Base-by-base conservation (phyloP, 148 eudicot genomes). In the Selenicereus undatus region DNA sequence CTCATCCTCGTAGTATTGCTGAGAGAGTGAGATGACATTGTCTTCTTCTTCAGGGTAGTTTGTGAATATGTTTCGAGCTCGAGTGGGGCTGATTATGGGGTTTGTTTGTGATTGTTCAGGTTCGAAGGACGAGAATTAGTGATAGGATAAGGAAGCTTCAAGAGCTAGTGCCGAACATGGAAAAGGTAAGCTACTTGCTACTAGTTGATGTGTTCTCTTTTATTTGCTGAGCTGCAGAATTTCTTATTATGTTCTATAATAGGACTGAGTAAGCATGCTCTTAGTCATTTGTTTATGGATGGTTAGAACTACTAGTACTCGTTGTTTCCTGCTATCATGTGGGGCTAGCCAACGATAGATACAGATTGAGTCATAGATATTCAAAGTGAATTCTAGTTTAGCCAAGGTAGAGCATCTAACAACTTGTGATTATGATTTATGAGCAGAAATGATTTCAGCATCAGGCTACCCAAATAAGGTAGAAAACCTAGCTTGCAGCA, bases 1-100 rank as follows among this genome's bases (percentile, higher is more conserved):
- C 98, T 11, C 98, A 95, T 82, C 98, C 98, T 83, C 94, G 98
- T 32, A 95, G 98, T 86, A 95, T 95, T 77, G 98, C 98, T 0
- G 98, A 95, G 82, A 89, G 98, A 86, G 98, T 95, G 86, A 80
- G 77, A 21, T 7, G 22, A 76, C 32, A 32, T 32, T 32, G 32
- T 32, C 50, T 58, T 83, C 24, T 29, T 20, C 62, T 56, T 56
- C 62, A 11, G 13, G 18, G 3, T 56, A 56, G 16, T 17, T 56
- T 56, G 17, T 5, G 77, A 51, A 66, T 10, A 43, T 50, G 21
- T 27, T 48, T 12, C 62, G 29, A 17, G 7, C 24, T 42, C 11
- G 11, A 54, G 52, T 1, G 74, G 74, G 21, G 73, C 54, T 35
- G 32, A 84, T 10, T 81, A 65, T 71, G 64, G 35, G 43, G 43